Evolutionary conservation across 2,329 filamentous ascomycete species (phyloP).

Genomic region (Cordyceps javanica): DNA sequence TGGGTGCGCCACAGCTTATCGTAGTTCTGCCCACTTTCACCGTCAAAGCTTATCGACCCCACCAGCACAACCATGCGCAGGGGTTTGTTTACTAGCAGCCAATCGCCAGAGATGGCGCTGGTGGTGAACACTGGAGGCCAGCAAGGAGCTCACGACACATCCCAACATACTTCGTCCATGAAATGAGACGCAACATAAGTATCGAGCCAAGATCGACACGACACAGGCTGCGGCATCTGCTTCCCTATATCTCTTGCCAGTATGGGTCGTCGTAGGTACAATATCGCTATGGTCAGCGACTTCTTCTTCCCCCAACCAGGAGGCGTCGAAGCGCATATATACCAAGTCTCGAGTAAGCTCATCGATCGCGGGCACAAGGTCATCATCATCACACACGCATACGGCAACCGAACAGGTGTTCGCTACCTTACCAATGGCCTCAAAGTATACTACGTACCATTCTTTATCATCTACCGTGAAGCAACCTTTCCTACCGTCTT

Average conservation of each 20-base stretch:
- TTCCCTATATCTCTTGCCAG: slow-evolving; percentile 20
- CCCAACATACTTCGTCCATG: not conserved
- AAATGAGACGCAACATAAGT: not conserved
- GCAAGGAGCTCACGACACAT: not conserved
- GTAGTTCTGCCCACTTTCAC: slow-evolving; percentile 30
- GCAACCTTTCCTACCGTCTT: slow-evolving; percentile 95
- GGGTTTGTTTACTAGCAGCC: not conserved
- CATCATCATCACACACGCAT: slow-evolving; percentile 93
- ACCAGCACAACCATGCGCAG: not conserved
- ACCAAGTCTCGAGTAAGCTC: slow-evolving; percentile 92
- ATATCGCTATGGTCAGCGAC: slow-evolving; percentile 91
- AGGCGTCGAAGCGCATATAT: slow-evolving; percentile 96
- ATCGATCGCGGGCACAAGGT: slow-evolving; percentile 98
- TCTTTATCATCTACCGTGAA: slow-evolving; percentile 90
- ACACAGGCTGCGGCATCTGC: not conserved
- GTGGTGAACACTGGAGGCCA: not conserved
- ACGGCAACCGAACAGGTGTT: slow-evolving; percentile 83
- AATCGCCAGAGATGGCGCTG: not conserved
- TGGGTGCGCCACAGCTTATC: slow-evolving; percentile 28
- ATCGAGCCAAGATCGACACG: not conserved
- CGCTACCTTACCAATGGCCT: slow-evolving; percentile 95
- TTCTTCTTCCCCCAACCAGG: slow-evolving; percentile 99
- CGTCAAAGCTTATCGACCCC: slow-evolving; percentile 20
- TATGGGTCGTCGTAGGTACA: slow-evolving; percentile 54
- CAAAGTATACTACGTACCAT: slow-evolving; percentile 97